Evolutionary conservation across 306 rosid genomes (phyloP), one percentile per base, ranked within the genome.

Genomic region (Luffa acutangula): DNA sequence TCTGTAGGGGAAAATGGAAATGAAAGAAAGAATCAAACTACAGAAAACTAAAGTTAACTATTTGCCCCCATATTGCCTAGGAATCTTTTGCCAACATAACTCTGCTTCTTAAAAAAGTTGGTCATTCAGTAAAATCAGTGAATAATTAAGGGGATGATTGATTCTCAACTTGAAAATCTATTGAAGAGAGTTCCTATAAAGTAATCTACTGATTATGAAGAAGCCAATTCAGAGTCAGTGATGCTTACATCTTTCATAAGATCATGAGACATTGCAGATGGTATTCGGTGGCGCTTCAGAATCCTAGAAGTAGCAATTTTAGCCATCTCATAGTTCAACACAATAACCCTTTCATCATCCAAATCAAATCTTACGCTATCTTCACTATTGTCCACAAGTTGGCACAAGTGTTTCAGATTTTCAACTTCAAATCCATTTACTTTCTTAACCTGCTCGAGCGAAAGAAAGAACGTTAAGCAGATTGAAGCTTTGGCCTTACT

Each of bases 271-370:
- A 83, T 75, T 41, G 92, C 79, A 14, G 92, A 90, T 76, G 96
- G 91, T 82, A 91, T 93, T 84, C 97, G 84, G 59, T 93, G 97
- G 80, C 97, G 93, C 82, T 79, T 88, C 87, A 93, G 84, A 82
- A 93, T 90, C 78, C 83, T 86, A 8, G 90, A 85, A 76, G 92
- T 89, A 9, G 96, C 98, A 52, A 83, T 43, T 87, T 91, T 89
- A 4, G 98, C 98, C 60, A 46, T 77, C 72, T 78, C 79, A 72
- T 77, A 87, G 80, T 89, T 89, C 89, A 93, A 86, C 77, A 79
- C 97, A 75, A 90, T 85, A 60, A 93, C 96, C 84, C 91, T 86
- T 51, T 93, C 97, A 77, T 93, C 96, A 18, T 93, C 98, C 88
- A 93, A 81, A 89, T 93, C 98, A 83, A 93, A 84, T 21, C 97